phyloP scores from a whole-genome alignment of 108 stramenopile species.

The Pseudonitzschia multiseries region DNA sequence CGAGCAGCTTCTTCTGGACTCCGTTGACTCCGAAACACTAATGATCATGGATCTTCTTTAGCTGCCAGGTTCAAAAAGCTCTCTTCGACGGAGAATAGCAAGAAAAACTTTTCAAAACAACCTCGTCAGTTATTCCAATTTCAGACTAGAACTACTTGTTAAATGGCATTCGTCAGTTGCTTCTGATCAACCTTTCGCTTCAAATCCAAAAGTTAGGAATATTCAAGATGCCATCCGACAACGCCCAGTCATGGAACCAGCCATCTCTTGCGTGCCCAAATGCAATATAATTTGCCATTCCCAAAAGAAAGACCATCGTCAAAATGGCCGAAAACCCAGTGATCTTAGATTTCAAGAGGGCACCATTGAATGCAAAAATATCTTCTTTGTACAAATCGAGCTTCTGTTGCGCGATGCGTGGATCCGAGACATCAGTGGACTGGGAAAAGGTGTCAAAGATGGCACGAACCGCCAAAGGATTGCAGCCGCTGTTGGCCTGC shows the following conservation, averaged over 20 bases:
- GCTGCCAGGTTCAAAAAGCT: too few relatives aligned
- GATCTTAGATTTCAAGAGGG: constrained; percentile 51
- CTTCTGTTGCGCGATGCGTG: constrained; percentile 54
- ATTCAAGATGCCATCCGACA: constrained; percentile 9
- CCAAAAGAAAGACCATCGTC: constrained; percentile 59
- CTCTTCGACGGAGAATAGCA: too few relatives aligned
- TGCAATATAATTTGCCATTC: constrained; percentile 54
- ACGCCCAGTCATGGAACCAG: constrained; percentile 45
- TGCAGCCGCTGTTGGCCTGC: constrained; percentile 48
- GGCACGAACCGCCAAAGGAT: constrained; percentile 74
- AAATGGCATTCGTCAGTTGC: neutral
- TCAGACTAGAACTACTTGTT: neutral
- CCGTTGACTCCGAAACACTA: too few relatives aligned
- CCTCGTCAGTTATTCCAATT: neutral
- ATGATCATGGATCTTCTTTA: too few relatives aligned
- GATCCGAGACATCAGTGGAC: constrained; percentile 52
- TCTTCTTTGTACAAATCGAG: constrained; percentile 54
- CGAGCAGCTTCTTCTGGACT: neutral
- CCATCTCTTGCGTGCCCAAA: constrained; percentile 32
- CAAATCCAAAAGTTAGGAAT: constrained; percentile 18
- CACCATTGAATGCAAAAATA: constrained; percentile 36
- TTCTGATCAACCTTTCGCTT: neutral
- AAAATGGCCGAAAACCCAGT: constrained; percentile 56
- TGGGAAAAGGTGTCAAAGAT: constrained; percentile 63
- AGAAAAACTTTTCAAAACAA: neutral